phyloP scores from a whole-genome alignment of 2,329 filamentous ascomycete species.

The Venturia effusa region DNA sequence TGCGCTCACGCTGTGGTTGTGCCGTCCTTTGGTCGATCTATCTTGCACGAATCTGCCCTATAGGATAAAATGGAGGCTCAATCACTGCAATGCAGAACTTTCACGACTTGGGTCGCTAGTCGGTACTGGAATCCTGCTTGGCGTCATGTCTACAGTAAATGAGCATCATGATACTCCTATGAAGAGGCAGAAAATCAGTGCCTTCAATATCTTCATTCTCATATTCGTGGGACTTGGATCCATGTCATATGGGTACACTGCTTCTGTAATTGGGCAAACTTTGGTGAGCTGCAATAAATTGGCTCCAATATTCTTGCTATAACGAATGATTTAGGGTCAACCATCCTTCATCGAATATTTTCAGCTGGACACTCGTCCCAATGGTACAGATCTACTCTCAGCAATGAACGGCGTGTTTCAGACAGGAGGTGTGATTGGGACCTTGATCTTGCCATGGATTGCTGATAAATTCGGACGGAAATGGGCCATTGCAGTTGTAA shows the following conservation, averaged over 20 bases:
- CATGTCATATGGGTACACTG: slow-evolving; percentile 17
- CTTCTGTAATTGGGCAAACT: slow-evolving; percentile 16
- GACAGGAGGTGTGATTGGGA: slow-evolving; percentile 16
- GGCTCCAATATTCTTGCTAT: background rate
- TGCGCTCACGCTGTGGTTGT: background rate
- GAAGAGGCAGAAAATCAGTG: slow-evolving; percentile 13
- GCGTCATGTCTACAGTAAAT: background rate
- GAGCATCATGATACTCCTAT: background rate
- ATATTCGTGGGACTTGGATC: slow-evolving; percentile 16
- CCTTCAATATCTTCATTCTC: slow-evolving; percentile 17
- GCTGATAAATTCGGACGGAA: slow-evolving; percentile 16
- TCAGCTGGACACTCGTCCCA: slow-evolving; percentile 14
- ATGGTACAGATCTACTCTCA: slow-evolving; percentile 15
- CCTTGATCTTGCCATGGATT: slow-evolving; percentile 14
- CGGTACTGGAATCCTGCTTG: background rate
- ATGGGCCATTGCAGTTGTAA: slow-evolving; percentile 16
- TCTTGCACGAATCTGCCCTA: background rate
- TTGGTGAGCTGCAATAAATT: slow-evolving; percentile 9
- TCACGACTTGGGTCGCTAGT: background rate
- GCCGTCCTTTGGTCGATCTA: background rate
- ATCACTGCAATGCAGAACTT: background rate
- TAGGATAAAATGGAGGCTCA: background rate
- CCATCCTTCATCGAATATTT: slow-evolving; percentile 17
- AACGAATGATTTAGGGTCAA: slow-evolving; percentile 11
- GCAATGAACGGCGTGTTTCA: slow-evolving; percentile 17